Conservation (phyloP, 1,139 yeast species). For the Meyerozyma carpophila region DNA sequence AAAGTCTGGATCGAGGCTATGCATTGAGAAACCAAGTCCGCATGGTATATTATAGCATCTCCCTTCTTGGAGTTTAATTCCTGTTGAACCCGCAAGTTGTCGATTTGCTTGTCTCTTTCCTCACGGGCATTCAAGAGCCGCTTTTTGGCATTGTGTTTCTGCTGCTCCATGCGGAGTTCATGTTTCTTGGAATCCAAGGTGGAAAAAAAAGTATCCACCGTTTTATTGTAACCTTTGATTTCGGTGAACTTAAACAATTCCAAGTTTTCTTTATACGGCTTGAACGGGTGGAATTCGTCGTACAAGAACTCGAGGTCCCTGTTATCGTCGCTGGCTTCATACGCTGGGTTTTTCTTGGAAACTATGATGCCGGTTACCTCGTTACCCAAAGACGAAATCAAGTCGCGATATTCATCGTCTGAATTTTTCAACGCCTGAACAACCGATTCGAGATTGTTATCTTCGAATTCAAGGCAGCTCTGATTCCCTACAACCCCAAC, state of each 20-base stretch:
- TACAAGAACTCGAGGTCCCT: constrained; percentile 47
- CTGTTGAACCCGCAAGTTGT: constrained; percentile 62
- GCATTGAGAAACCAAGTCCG: constrained; percentile 70
- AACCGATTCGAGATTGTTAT: constrained; percentile 20
- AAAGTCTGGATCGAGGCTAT: constrained; percentile 60
- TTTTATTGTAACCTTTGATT: constrained; percentile 64
- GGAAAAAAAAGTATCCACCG: constrained; percentile 81
- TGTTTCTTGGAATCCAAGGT: constrained; percentile 79
- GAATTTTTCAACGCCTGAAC: constrained; percentile 46
- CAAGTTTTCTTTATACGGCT: constrained; percentile 44
- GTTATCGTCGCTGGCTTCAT: constrained; percentile 28
- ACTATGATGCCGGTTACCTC: constrained; percentile 59
- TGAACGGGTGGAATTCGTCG: constrained; percentile 85
- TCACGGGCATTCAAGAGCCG: constrained; percentile 68
- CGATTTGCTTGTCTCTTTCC: constrained; percentile 70
- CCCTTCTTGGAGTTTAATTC: constrained; percentile 64
- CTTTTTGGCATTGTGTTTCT: constrained; percentile 68
- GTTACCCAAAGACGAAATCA: constrained; percentile 16
- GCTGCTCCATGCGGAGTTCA: constrained; percentile 67
- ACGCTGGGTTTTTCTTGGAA: constrained; percentile 53
- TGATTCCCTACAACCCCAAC: constrained; percentile 42
- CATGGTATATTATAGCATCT: constrained; percentile 62
- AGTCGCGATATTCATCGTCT: constrained; percentile 29
- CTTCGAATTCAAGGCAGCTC: constrained; percentile 32
- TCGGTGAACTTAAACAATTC: constrained; percentile 29